phyloP scores from a whole-genome alignment of 495 filamentous ascomycete species.

The Aspergillus olivimuriae region DNA sequence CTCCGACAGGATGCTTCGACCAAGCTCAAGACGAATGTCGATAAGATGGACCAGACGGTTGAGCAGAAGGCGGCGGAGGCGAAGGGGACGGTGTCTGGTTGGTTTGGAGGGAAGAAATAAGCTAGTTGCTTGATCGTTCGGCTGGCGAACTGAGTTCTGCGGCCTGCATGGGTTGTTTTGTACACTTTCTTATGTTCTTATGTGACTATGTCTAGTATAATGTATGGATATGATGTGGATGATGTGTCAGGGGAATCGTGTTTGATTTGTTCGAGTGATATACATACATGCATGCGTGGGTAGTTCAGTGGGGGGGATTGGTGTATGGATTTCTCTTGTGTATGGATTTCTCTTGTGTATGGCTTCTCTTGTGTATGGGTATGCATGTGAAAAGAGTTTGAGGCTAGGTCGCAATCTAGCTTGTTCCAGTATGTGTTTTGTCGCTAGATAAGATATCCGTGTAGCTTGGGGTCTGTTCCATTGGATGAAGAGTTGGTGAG shows the following conservation, averaged over 20 bases:
- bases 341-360: background rate
- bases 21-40: conserved; percentile 32
- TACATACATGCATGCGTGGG: too few relatives aligned
- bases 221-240: too few relatives aligned
- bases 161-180: too few relatives aligned
- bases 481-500: too few relatives aligned
- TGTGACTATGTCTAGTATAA: background rate
- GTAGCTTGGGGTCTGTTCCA: too few relatives aligned
- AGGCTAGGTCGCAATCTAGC: too few relatives aligned
- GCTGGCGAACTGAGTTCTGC: too few relatives aligned
- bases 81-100: conserved; percentile 69
- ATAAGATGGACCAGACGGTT: conserved; percentile 61
- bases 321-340: background rate
- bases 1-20: conserved; percentile 36
- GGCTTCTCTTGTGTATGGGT: background rate
- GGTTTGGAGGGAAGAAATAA: conserved; percentile 69
- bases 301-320: too few relatives aligned
- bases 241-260: too few relatives aligned
- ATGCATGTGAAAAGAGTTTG: background rate
- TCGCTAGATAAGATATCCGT: too few relatives aligned
- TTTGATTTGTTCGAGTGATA: too few relatives aligned
- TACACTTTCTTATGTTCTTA: background rate
- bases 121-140: background rate
- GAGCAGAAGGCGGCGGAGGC: conserved; percentile 70
- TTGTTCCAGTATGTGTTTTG: too few relatives aligned